Evolutionary conservation across 140 eudicot species (phyloP), one percentile per base, ranked within the genome.

Genomic region (Erigeron philadelphicus): DNA sequence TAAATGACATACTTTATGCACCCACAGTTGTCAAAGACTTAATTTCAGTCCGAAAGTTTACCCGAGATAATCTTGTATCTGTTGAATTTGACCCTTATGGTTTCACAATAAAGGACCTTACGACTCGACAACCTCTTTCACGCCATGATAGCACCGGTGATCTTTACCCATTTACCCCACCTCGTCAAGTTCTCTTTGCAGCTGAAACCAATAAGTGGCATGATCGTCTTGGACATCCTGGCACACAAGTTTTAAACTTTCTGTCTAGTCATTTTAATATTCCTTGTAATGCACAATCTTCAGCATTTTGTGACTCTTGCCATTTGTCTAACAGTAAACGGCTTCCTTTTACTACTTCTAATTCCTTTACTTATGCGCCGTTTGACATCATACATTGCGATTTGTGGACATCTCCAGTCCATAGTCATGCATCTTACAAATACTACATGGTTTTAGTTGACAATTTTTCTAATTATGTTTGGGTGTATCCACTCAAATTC

Each of bases 51-150:
- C 25, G 25, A 0, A 21, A 21, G 1, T 21, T 21, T 21, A 21
- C 25, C 25, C 25, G 25, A 0, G 25, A 21, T 21, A 76, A 69
- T 70, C 0, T 0, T 21, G 38, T 61, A 0, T 69, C 59, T 7
- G 41, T 68, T 0, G 71, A 76, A 35, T 76, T 75, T 74, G 73
- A 74, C 60, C 73, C 79, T 13, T n/a, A 0, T 74, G 79, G 79
- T 53, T 67, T 75, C 67, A 58, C 68, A 46, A 12, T 74, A 4
- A 75, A 75, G 72, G 73, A 75, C 6, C 63, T 67, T 21, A 55
- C 49, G 44, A 76, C 56, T 43, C 49, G 70, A 56, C 69, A 21
- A 18, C 61, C 8, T 11, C 49, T 76, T 44, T 18, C 48, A 66
- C 7, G 80, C 13, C 66, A 66, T 21, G 69, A 61, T 52, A 76